These are phyloP conservation scores for Forsythia suspensa DNA, from an alignment of 257 asterid genomes.

Conservation along the genomic window DNA sequence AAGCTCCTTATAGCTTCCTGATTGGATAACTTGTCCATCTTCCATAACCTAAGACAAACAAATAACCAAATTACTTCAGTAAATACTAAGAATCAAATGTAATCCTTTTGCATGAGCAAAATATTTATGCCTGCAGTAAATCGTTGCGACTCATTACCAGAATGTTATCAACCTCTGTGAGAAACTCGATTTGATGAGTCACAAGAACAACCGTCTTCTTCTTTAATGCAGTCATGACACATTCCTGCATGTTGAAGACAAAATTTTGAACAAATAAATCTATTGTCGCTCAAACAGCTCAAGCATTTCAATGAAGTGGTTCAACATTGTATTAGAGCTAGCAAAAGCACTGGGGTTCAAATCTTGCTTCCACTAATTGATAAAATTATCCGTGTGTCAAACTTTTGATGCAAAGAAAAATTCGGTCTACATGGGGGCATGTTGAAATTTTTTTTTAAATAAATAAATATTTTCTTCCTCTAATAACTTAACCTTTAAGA, in stretches of 20 bases:
- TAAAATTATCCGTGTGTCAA: no score
- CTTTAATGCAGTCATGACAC: slow-evolving; percentile 65
- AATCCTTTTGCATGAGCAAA: not conserved
- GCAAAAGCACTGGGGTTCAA: no score
- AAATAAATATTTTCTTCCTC: no score
- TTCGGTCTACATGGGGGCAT: no score
- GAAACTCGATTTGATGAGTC: slow-evolving; percentile 87
- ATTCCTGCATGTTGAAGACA: slow-evolving; percentile 45
- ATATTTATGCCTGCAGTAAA: not conserved
- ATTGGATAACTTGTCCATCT: slow-evolving; percentile 54
- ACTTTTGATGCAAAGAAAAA: no score
- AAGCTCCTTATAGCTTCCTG: slow-evolving; percentile 58
- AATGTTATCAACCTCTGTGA: slow-evolving; percentile 54
- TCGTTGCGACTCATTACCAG: slow-evolving; percentile 41
- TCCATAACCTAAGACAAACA: slow-evolving; percentile 54
- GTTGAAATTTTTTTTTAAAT: no score
- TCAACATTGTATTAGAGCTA: no score
- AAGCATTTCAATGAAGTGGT: not conserved
- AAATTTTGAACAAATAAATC: not conserved
- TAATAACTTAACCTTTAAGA: no score
- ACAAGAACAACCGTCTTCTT: slow-evolving; percentile 74
- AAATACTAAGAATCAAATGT: not conserved
- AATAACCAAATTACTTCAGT: not conserved
- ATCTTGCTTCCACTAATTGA: no score
- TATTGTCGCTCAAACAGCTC: no score